Conservation (phyloP, 352 stramenopile genomes). For the Pythium insidiosum region DNA sequence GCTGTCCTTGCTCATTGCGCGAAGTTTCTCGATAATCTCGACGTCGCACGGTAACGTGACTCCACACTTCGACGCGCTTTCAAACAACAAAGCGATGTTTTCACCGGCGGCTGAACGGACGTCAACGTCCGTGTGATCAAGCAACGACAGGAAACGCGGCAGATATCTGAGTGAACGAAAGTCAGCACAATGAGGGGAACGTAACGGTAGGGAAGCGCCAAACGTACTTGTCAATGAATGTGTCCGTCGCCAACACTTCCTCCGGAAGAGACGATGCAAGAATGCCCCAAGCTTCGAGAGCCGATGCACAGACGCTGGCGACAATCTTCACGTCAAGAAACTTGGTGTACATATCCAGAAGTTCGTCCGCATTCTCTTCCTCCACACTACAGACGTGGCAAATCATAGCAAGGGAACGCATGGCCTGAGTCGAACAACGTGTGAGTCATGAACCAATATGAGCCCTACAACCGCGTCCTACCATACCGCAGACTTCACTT, state of each 20-base stretch:
- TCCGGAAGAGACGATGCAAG: slow-evolving; percentile 55
- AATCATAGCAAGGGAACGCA: slow-evolving; percentile 61
- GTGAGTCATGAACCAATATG: not conserved
- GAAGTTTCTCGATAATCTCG: slow-evolving; percentile 64
- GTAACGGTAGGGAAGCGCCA: not conserved
- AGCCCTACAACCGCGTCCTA: not conserved
- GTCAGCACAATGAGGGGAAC: not conserved
- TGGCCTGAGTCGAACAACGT: slow-evolving; percentile 21
- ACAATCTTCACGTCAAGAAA: slow-evolving; percentile 64
- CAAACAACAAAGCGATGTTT: slow-evolving; percentile 81
- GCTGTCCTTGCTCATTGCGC: slow-evolving; percentile 79
- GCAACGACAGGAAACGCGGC: slow-evolving; percentile 54
- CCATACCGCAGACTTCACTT: slow-evolving; percentile 60
- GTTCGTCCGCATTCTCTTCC: slow-evolving; percentile 60
- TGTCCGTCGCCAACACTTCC: slow-evolving; percentile 35
- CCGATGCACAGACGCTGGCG: slow-evolving; percentile 49
- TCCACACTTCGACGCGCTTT: slow-evolving; percentile 43
- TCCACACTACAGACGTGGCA: slow-evolving; percentile 77
- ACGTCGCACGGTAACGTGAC: slow-evolving; percentile 44
- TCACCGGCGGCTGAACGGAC: slow-evolving; percentile 73
- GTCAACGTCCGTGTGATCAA: slow-evolving; percentile 77
- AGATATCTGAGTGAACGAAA: slow-evolving; percentile 31
- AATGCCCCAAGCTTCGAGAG: slow-evolving; percentile 68
- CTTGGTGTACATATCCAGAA: slow-evolving; percentile 55
- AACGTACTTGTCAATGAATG: slow-evolving; percentile 51